A percentile compares a stretch with the other conserved stretches of the same genome.
These are phyloP conservation scores for Boletus rubropictus DNA, from an alignment of 768 basidiomycete genomes.

Conservation along the genomic window DNA sequence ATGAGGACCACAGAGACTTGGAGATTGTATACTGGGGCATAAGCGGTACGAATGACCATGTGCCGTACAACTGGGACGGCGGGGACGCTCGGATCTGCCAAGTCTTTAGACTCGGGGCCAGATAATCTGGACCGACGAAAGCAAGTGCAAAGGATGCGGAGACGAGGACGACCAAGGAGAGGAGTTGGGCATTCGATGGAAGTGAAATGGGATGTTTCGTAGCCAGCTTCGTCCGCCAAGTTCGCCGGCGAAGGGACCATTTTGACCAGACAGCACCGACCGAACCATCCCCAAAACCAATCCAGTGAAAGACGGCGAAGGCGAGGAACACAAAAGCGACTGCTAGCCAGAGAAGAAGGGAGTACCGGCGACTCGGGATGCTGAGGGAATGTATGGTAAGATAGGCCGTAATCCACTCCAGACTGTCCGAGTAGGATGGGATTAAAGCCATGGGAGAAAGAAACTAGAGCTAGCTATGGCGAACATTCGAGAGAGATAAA, in stretches of 20 bases:
- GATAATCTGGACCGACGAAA: constrained; percentile 65
- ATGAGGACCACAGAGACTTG: constrained; percentile 69
- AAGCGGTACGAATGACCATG: constrained; percentile 33
- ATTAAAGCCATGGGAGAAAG: constrained; percentile 34
- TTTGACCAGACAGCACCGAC: constrained; percentile 52
- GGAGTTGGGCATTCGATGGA: constrained; percentile 61
- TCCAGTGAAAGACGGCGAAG: constrained; percentile 40
- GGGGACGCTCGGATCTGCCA: constrained; percentile 37
- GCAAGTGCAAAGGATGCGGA: constrained; percentile 40
- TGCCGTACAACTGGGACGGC: constrained; percentile 26
- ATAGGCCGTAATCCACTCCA: constrained; percentile 53
- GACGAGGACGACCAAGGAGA: constrained; percentile 43
- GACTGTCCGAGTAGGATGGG: constrained; percentile 39
- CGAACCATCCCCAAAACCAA: constrained; percentile 36
- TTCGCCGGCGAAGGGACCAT: constrained; percentile 52
- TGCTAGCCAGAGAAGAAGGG: constrained; percentile 55
- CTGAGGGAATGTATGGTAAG: constrained; percentile 52
- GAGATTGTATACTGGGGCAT: constrained; percentile 54
- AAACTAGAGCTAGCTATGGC: neutral
- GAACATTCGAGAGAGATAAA: neutral
- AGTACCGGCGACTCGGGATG: constrained; percentile 46
- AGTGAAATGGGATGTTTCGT: constrained; percentile 35
- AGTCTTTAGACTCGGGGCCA: constrained; percentile 44
- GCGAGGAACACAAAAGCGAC: constrained; percentile 39
- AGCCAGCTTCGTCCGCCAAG: constrained; percentile 49